phyloP scores from a whole-genome alignment of 768 basidiomycete species.

The Psilocybe tampanensis region DNA sequence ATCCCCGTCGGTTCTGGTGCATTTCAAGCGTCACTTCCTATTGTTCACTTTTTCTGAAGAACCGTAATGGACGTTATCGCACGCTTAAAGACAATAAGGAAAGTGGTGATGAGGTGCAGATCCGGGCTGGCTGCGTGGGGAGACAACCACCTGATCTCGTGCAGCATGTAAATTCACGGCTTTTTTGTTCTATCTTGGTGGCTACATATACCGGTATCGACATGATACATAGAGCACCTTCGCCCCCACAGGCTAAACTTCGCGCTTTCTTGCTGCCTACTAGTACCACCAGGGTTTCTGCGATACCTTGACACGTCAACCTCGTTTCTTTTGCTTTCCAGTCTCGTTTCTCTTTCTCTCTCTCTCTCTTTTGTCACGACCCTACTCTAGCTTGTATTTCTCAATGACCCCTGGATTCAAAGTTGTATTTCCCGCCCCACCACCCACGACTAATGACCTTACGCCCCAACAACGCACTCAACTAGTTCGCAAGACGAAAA shows the following conservation, averaged over 20 bases:
- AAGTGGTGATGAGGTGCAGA: background rate
- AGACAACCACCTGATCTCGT: conserved; percentile 6
- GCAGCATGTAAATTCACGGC: conserved; percentile 9
- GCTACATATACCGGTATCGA: conserved; percentile 8
- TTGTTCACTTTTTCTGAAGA: too few species aligned
- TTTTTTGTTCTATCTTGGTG: conserved; percentile 21
- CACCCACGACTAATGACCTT: conserved; percentile 61
- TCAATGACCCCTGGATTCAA: conserved; percentile 23
- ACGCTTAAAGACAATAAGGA: conserved; percentile 10
- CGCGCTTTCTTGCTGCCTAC: conserved; percentile 5
- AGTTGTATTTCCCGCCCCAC: conserved; percentile 48
- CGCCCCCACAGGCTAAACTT: conserved; percentile 7
- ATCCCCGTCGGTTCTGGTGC: too few species aligned
- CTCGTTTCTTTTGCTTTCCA: background rate
- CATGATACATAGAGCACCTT: conserved; percentile 7
- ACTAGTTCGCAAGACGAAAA: conserved; percentile 58
- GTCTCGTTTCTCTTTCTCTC: background rate
- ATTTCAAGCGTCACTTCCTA: too few species aligned
- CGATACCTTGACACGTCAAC: conserved; percentile 5
- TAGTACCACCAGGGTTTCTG: background rate
- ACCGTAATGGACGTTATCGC: too few species aligned
- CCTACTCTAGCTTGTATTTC: background rate
- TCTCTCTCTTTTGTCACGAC: background rate
- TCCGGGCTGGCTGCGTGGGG: conserved; percentile 8
- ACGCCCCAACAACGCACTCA: conserved; percentile 54